Evolutionary conservation across 495 filamentous ascomycete species (phyloP).

Genomic region (Niebla homalea): DNA sequence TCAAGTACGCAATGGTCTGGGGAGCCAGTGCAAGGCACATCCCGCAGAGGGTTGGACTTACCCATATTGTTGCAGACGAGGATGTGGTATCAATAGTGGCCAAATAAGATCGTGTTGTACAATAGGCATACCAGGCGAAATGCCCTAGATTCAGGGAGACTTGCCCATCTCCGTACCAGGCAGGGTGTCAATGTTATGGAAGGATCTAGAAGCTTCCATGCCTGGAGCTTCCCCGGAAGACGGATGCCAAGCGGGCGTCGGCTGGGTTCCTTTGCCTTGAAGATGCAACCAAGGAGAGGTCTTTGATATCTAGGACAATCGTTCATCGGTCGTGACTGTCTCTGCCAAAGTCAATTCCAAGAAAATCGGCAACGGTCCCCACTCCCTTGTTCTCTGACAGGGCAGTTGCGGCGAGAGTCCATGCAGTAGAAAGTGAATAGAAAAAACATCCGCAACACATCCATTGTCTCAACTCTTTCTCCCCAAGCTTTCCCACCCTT

Average conservation of each 20-base stretch:
- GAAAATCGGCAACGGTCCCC: not conserved
- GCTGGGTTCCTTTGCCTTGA: not conserved
- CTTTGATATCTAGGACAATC: no score
- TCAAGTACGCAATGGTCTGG: conserved; percentile 98
- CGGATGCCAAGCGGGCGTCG: not conserved
- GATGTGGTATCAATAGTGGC: conserved; percentile 97
- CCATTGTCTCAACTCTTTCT: no score
- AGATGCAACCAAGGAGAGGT: no score
- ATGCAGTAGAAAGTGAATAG: not conserved
- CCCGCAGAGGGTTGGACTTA: conserved; percentile 82
- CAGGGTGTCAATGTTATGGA: not conserved
- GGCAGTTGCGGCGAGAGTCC: not conserved
- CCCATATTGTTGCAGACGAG: conserved; percentile 81
- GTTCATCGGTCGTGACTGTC: no score
- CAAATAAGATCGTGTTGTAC: conserved; percentile 31
- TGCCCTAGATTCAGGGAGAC: not conserved
- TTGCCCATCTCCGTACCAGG: no score
- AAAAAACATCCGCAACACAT: not conserved
- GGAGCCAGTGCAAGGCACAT: conserved; percentile 90
- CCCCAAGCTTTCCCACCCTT: no score
- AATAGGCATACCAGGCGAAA: not conserved
- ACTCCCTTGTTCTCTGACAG: not conserved
- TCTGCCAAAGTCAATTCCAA: not conserved
- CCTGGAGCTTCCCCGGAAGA: not conserved
- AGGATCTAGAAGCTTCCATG: conserved; percentile 16